These are phyloP conservation scores for Chaetomium strumarium DNA, from an alignment of 2,329 filamentous ascomycete species.

Conservation along the genomic window DNA sequence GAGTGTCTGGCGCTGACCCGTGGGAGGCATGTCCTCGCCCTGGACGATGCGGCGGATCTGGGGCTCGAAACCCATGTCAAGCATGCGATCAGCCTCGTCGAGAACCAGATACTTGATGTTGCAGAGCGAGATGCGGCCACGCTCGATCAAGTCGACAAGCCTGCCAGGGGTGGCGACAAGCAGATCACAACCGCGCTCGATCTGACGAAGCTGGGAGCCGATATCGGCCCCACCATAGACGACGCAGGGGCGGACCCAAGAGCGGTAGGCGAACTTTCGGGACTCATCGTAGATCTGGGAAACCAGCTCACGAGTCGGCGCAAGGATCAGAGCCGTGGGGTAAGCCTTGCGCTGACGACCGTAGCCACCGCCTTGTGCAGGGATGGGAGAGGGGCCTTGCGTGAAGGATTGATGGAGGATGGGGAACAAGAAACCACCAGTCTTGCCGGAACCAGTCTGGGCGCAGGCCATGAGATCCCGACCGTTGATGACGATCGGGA, in stretches of 20 bases:
- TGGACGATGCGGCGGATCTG: constrained; percentile 98
- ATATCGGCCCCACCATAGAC: constrained; percentile 99
- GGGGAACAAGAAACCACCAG: constrained; percentile 98
- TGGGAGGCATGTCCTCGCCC: constrained; percentile 92
- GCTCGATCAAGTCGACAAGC: constrained; percentile 96
- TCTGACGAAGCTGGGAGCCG: constrained; percentile 94
- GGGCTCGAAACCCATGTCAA: constrained; percentile 99
- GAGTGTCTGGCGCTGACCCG: constrained; percentile 85
- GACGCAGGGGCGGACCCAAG: constrained; percentile 96
- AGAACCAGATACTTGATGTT: constrained; percentile 99
- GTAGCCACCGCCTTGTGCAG: constrained; percentile 64
- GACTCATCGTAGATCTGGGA: constrained; percentile 98
- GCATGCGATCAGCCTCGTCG: constrained; percentile 98
- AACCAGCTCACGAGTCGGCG: constrained; percentile 95
- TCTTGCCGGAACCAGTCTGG: constrained; percentile 99
- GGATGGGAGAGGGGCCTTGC: constrained; percentile 70
- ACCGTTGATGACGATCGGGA: constrained; percentile 96
- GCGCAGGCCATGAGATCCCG: constrained; percentile 99
- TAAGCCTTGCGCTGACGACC: constrained; percentile 96
- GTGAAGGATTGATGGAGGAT: constrained; percentile 97
- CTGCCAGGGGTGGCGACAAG: constrained; percentile 95
- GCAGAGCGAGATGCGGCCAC: constrained; percentile 91
- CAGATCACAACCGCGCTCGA: constrained; percentile 94
- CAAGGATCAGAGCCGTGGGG: constrained; percentile 90
- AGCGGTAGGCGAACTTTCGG: constrained; percentile 97